These are phyloP conservation scores for Komagataella populi DNA, from an alignment of 805 yeast species.

Conservation along the genomic window DNA sequence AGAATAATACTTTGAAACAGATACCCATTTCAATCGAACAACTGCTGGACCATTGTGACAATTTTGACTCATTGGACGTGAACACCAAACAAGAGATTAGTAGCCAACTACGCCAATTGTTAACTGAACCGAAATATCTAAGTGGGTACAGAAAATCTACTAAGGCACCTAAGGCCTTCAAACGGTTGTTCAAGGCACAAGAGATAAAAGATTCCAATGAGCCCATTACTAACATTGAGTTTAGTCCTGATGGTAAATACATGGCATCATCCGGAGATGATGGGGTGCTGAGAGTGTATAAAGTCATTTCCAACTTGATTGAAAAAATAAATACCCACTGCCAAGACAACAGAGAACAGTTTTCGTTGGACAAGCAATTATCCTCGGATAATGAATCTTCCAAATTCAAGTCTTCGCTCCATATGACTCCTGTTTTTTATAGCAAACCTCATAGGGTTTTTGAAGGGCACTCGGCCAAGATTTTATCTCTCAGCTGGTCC, in stretches of 20 bases:
- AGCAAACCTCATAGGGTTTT: slow-evolving; percentile 47
- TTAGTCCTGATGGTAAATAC: slow-evolving; percentile 69
- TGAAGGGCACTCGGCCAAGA: slow-evolving; percentile 54
- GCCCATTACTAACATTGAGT: slow-evolving; percentile 60
- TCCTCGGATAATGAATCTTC: not conserved
- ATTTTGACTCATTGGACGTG: not conserved
- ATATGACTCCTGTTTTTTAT: slow-evolving; percentile 55
- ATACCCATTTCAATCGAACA: not conserved
- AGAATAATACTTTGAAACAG: not conserved
- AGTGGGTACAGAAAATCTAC: slow-evolving; percentile 32
- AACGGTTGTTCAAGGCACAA: slow-evolving; percentile 51
- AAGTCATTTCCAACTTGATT: slow-evolving; percentile 60
- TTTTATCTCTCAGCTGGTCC: slow-evolving; percentile 79
- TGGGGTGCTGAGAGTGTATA: slow-evolving; percentile 57
- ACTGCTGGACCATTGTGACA: not conserved
- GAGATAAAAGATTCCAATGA: slow-evolving; percentile 27
- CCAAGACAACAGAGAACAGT: slow-evolving; percentile 1
- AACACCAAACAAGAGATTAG: not conserved
- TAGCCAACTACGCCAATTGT: slow-evolving; percentile 11
- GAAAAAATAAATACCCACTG: slow-evolving; percentile 30
- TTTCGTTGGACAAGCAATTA: not conserved
- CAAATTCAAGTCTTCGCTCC: slow-evolving; percentile 3
- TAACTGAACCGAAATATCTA: slow-evolving; percentile 36
- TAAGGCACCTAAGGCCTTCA: slow-evolving; percentile 29
- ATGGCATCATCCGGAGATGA: slow-evolving; percentile 81